phyloP scores from a whole-genome alignment of 2,329 filamentous ascomycete species.

The Leptographium lundbergii region DNA sequence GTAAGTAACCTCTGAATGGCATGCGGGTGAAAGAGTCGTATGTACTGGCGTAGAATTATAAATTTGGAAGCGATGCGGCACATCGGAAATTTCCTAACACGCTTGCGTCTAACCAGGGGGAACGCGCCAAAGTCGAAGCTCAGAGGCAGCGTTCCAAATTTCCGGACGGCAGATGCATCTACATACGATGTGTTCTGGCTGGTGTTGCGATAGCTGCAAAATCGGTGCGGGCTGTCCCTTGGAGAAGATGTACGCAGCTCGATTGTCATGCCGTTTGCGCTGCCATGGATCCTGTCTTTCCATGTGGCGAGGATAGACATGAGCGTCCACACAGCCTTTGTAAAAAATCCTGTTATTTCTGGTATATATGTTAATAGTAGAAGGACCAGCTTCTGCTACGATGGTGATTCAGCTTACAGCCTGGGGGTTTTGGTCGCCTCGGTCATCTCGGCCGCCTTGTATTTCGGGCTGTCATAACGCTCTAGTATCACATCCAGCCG shows the following conservation, averaged over 20 bases:
- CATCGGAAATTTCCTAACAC: not conserved
- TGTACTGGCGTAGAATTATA: not conserved
- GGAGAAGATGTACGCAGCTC: not conserved
- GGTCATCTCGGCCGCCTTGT: not conserved
- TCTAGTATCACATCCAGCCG: not conserved
- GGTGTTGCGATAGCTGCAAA: not conserved
- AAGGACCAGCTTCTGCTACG: not conserved
- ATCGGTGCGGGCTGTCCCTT: not conserved
- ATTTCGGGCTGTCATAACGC: not conserved
- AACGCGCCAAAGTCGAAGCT: not conserved
- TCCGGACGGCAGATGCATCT: not conserved
- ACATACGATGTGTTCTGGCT: no score
- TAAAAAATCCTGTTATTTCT: not conserved
- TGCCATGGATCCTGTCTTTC: not conserved
- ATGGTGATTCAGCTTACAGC: not conserved
- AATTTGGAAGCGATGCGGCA: not conserved
- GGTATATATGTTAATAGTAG: not conserved
- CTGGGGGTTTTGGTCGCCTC: not conserved
- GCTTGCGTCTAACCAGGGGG: not conserved
- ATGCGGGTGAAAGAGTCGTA: not conserved
- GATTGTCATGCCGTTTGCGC: not conserved
- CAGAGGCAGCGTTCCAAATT: not conserved
- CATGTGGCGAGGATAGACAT: not conserved
- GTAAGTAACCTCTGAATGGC: not conserved
- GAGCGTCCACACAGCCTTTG: not conserved